Base-by-base conservation (phyloP, 345 rosid genomes). In the Ricinus communis region DNA sequence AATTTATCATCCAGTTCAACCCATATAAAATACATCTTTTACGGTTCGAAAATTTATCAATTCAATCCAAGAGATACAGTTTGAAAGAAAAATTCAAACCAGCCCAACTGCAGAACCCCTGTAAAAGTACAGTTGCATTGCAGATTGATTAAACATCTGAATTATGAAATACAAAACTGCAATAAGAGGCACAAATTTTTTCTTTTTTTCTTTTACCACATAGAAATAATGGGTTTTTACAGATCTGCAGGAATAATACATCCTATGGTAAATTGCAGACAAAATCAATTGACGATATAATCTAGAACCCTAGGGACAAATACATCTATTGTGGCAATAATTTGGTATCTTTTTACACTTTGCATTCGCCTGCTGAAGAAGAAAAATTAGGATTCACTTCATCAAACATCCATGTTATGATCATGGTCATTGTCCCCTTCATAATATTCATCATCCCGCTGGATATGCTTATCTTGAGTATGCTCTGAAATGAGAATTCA, bases 401-500 rank as follows among this genome's bases (percentile, higher is more conserved):
- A 73, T 13, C 22, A 72, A 64, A 74, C 79, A 24, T 87, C 87
- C 82, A 71, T 84, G 75, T 82, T 78, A 50, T 69, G 87, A 71
- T 90, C 97, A 14, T 94, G 87, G 74, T 94, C 96, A 24, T 91
- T 88, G 82, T 89, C 98, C 5, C 97, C 98, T 33, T 86, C 86
- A 14, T 87, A 95, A 77, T 84, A 95, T 65, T 95, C 99, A 66
- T 92, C 96, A 11, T 95, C 98, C 0, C 96, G 86, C 69, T 90
- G 98, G 56, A 95, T 79, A 55, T 95, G 98, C 78, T 88, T 90
- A 86, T 95, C 99, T 70, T 83, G 86, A 4, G 88, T 77, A 73
- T 88, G 99, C 87, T 90, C 98, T 95, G 88, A 25, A 81, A 80
- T 28, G 49, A 69, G 4, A 56, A 59, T 54, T 30, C 40, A 63